A percentile compares a stretch with the other conserved stretches of the same genome.
Conservation (phyloP, 148 eudicot species). For the Hydrangea macrophylla region DNA sequence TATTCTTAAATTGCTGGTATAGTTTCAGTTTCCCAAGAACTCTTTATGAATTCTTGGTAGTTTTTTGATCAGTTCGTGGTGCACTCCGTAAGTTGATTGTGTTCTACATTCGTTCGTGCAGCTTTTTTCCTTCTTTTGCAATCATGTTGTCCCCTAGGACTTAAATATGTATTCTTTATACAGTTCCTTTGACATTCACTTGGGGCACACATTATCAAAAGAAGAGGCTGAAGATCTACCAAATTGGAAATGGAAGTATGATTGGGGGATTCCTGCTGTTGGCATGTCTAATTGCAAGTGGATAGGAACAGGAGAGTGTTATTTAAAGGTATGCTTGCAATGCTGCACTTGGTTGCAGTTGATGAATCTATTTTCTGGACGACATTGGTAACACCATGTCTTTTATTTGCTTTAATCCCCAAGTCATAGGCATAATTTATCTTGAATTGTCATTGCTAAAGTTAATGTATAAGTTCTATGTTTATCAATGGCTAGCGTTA, state of each 20-base stretch:
- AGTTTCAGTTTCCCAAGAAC: too few relatives aligned
- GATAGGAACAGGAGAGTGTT: constrained; percentile 71
- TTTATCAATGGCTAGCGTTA: too few relatives aligned
- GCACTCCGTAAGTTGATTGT: too few relatives aligned
- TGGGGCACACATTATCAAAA: constrained; percentile 43
- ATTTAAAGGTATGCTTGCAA: constrained; percentile 39
- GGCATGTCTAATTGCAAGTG: constrained; percentile 54
- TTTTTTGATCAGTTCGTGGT: too few relatives aligned
- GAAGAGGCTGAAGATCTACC: constrained; percentile 49
- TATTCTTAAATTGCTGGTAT: too few relatives aligned
- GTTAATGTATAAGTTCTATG: too few relatives aligned
- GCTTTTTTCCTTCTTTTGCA: not conserved
- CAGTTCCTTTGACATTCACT: constrained; percentile 68
- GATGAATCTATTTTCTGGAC: too few relatives aligned
- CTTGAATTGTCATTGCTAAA: too few relatives aligned
- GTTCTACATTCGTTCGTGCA: not conserved
- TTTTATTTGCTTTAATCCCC: too few relatives aligned
- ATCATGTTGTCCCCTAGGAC: not conserved
- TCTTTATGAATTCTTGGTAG: too few relatives aligned
- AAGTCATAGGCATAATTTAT: too few relatives aligned
- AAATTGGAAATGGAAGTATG: constrained; percentile 61
- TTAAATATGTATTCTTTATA: constrained; percentile 20
- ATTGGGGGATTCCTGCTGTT: constrained; percentile 69
- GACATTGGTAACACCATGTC: too few relatives aligned
- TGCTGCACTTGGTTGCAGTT: not conserved